Conservation (phyloP, 495 filamentous ascomycete genomes). For the Talaromyces wortmannii region DNA sequence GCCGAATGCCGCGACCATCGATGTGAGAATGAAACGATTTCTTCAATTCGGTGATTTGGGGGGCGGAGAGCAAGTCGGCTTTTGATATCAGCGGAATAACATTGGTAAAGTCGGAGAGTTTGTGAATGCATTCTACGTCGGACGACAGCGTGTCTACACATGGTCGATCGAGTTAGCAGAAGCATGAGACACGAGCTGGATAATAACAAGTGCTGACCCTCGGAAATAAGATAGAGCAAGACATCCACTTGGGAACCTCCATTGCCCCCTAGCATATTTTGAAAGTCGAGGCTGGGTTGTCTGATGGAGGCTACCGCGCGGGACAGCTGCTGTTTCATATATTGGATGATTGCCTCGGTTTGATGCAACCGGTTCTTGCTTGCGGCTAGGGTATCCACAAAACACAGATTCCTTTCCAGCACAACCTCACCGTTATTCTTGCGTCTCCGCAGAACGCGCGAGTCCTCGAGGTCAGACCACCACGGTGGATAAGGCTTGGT, state of each 20-base stretch:
- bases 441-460: slow-evolving; percentile 58
- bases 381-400: slow-evolving; percentile 70
- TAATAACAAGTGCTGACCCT: slow-evolving; percentile 40
- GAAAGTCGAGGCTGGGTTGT: slow-evolving; percentile 64
- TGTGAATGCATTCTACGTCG: slow-evolving; percentile 71
- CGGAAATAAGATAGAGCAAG: slow-evolving; percentile 71
- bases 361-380: slow-evolving; percentile 62
- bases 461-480: slow-evolving; percentile 89
- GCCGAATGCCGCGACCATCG: slow-evolving; percentile 50
- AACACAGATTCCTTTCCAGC: slow-evolving; percentile 89
- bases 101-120: slow-evolving; percentile 72
- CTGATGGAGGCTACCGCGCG: slow-evolving; percentile 52
- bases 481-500: slow-evolving; percentile 88
- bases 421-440: slow-evolving; percentile 78
- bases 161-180: slow-evolving; percentile 10
- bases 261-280: slow-evolving; percentile 74
- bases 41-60: slow-evolving; percentile 57
- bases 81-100: slow-evolving; percentile 80
- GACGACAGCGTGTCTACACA: slow-evolving; percentile 57
- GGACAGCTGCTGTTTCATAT: slow-evolving; percentile 67
- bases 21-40: slow-evolving; percentile 46
- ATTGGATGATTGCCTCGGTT: slow-evolving; percentile 63
- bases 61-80: slow-evolving; percentile 58
- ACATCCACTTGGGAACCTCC: slow-evolving; percentile 88
- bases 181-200: neutral